Conservation (phyloP, 164 flowering plant species). For the Euptelea pleiosperma region DNA sequence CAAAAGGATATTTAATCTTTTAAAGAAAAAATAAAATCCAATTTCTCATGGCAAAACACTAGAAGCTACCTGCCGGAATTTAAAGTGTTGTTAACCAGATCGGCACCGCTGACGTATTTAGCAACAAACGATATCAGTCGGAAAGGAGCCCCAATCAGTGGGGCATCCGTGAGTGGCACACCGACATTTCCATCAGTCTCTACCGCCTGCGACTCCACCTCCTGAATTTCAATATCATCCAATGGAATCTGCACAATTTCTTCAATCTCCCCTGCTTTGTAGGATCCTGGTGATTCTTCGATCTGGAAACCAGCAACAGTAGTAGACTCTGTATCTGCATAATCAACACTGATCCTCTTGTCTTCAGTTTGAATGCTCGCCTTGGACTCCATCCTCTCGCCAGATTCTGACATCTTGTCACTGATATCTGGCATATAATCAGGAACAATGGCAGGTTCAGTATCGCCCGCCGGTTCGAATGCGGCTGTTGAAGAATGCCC, state of each 20-base stretch:
- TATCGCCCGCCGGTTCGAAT: constrained; percentile 7
- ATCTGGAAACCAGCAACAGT: neutral
- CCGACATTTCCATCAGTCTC: constrained; percentile 24
- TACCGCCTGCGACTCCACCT: constrained; percentile 23
- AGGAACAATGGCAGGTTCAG: constrained; percentile 11
- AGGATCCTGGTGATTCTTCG: constrained; percentile 6
- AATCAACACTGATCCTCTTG: constrained; percentile 1
- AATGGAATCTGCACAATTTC: constrained; percentile 71
- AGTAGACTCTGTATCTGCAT: neutral
- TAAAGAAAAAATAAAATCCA: too few species aligned
- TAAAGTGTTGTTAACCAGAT: constrained; percentile 48
- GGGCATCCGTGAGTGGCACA: constrained; percentile 74
- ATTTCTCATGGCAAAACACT: neutral
- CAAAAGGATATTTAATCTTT: constrained; percentile 1
- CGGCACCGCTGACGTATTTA: constrained; percentile 90
- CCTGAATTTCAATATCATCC: constrained; percentile 47
- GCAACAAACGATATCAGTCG: constrained; percentile 81
- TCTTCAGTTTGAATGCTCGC: constrained; percentile 19
- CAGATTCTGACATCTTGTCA: constrained; percentile 13
- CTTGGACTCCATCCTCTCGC: constrained; percentile 14
- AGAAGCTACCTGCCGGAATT: constrained; percentile 5
- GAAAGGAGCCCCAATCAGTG: constrained; percentile 90
- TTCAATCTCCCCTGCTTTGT: constrained; percentile 34
- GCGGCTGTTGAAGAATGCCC: constrained; percentile 17
- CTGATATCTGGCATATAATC: constrained; percentile 15